Evolutionary conservation across 495 filamentous ascomycete species (phyloP), one percentile per base, ranked within the genome.

Genomic region (Hypomontagnella submonticulosa): DNA sequence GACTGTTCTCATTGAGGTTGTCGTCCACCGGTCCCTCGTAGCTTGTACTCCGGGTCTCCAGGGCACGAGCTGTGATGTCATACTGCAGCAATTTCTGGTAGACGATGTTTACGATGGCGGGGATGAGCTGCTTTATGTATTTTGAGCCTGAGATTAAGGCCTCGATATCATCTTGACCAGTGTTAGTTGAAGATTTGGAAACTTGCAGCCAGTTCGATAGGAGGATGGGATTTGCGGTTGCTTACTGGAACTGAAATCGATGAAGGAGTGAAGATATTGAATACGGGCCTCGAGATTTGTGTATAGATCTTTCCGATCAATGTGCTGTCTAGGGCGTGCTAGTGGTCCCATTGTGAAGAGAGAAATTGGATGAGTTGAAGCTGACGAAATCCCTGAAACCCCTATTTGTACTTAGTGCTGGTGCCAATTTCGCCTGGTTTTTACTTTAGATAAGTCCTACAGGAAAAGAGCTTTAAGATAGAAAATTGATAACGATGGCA

Each of bases 41-140:
- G 47, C 82, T 82, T 1, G 89, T 91, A 50, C 83, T 85, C 23
- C 87, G 75, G 3, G 89, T 92, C 49, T 84, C 81, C 75, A 92
- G 90, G 77, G 79, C 80, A 0, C 87, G 84, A 0, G 90, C 89
- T 10, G 90, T 92, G 78, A 92, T 92, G 67, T 92, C 89, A 68
- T 85, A 87, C 58, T 87, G 83, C 16, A 92, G 78, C 4, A 92
- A 81, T 70, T 92, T 91, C 49, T 85, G 87, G 76, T 92, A 92
- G n/a, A 92, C 88, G 55, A 91, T 87, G 72, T 90, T 91, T 73
- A 87, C 85, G 23, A 87, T 79, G 9, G 85, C 88, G 0, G 90
- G 90, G 47, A 91, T 90, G 41, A 92, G 80, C 13, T 87, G 84
- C 64, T 89, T 89, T 75, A 92, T 87, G 76, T 91, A 90, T 71